These are phyloP conservation scores for Hypoxylon sp. DNA, from an alignment of 2,329 filamentous ascomycete species.

Conservation along the genomic window DNA sequence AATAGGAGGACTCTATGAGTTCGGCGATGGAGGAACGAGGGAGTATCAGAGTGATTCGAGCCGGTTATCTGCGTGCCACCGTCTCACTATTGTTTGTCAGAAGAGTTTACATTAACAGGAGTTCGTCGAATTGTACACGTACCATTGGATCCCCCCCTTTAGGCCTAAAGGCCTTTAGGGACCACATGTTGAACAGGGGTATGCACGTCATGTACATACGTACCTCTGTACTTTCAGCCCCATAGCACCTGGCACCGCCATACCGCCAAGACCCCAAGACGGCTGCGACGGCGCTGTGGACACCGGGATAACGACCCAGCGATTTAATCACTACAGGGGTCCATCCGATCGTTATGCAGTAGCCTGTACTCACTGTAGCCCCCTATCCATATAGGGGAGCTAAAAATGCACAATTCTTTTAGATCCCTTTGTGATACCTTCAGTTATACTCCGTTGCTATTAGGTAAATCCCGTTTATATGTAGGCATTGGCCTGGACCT, in stretches of 20 bases:
- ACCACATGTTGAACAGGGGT: slow-evolving; percentile 17
- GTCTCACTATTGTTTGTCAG: slow-evolving; percentile 36
- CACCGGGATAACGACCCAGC: slow-evolving; percentile 12
- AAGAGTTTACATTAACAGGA: slow-evolving; percentile 40
- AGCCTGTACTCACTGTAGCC: background rate
- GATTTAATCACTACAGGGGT: slow-evolving; percentile 4
- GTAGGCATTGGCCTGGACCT: background rate
- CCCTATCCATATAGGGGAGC: background rate
- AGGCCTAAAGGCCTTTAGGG: slow-evolving; percentile 20
- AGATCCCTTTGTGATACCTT: background rate
- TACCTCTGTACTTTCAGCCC: slow-evolving; percentile 20
- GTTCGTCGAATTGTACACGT: slow-evolving; percentile 44
- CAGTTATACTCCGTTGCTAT: too few species aligned
- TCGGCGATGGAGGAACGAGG: slow-evolving; percentile 5
- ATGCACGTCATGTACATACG: slow-evolving; percentile 36
- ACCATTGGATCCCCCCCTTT: slow-evolving; percentile 38
- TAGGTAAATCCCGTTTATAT: background rate
- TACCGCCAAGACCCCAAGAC: slow-evolving; percentile 34
- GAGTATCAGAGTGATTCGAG: slow-evolving; percentile 29
- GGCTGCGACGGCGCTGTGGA: slow-evolving; percentile 34
- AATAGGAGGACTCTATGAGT: slow-evolving; percentile 7
- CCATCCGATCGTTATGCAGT: slow-evolving; percentile 3
- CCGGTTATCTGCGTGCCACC: slow-evolving; percentile 35
- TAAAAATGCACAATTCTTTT: background rate
- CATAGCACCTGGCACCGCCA: slow-evolving; percentile 18